Base-by-base conservation (phyloP, 768 basidiomycete genomes). In the Rhodotorula sphaerocarpa region DNA sequence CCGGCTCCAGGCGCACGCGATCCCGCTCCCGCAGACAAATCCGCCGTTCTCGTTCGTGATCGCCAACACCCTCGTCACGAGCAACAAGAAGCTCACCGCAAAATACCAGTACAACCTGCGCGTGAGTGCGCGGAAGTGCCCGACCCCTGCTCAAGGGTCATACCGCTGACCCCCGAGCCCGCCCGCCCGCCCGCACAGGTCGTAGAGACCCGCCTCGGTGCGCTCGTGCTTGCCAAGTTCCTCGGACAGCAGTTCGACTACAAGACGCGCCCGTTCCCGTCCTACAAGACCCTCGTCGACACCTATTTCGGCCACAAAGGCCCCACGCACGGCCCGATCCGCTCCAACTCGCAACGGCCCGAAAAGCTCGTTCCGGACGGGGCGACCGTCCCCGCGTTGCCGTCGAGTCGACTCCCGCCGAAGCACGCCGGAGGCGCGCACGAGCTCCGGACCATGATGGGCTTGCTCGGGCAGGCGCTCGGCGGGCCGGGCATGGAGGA, bases 131-230 rank as follows among this genome's bases (percentile, higher is more conserved):
- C 14, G 14, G n/a, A n/a, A n/a, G n/a, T n/a, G n/a, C n/a, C n/a
- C n/a, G n/a, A n/a, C n/a, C n/a, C n/a, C n/a, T n/a, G n/a, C n/a
- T n/a, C n/a, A n/a, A n/a, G n/a, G n/a, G n/a, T n/a, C n/a, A n/a
- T n/a, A n/a, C n/a, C n/a, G n/a, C n/a, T n/a, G n/a, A n/a, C n/a
- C n/a, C n/a, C n/a, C n/a, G n/a, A n/a, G n/a, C n/a, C n/a, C n/a
- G n/a, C 36, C 10, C 27, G 25, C 21, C 41, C 16, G 28, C 10
- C 9, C 10, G 12, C 30, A 20, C 51, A 88, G 39, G 90, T 91
- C 39, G 86, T 92, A n/a, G 90, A 95, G 75, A 87, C 86, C 0
- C 83, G 90, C 25, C 84, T 84, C 41, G 86, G 83, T 2, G 88
- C 90, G 0, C 80, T 86, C 30, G 78, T 90, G 9, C 79, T 95